Percentiles rank a stretch among this genome's conserved stretches.
Evolutionary conservation across 441 rosid species (phyloP).

Genomic region (Rhodomyrtus psidioides): DNA sequence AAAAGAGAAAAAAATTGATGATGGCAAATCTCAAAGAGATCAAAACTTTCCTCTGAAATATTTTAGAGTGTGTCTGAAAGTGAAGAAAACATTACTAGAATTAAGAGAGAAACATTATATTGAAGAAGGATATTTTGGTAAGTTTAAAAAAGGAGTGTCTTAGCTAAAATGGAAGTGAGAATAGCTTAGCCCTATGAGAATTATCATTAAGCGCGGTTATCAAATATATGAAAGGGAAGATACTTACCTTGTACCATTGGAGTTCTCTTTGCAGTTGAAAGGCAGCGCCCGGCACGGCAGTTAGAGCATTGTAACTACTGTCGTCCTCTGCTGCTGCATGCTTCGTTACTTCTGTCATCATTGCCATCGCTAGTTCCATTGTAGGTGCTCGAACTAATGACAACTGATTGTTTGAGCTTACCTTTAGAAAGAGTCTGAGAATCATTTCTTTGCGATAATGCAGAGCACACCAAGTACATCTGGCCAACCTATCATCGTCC

Average conservation of each 20-base stretch:
- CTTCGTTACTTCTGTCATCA: fast-evolving
- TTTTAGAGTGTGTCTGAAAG: no score
- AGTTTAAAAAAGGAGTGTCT: no score
- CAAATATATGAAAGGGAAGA: not conserved
- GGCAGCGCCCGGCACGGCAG: not conserved
- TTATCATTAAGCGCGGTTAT: no score
- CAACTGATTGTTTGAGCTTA: not conserved
- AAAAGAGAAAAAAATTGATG: no score
- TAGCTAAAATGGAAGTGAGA: no score
- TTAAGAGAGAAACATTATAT: no score
- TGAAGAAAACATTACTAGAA: no score
- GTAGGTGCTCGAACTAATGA: not conserved
- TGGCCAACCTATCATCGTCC: fast-evolving
- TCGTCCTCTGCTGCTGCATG: not conserved
- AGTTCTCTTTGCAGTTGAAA: not conserved
- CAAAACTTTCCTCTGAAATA: no score
- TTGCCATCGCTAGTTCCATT: fast-evolving
- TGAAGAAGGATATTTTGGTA: no score
- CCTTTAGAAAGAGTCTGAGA: not conserved
- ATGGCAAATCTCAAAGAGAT: no score
- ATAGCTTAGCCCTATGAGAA: no score
- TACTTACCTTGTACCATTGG: not conserved
- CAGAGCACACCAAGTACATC: fast-evolving
- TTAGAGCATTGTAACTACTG: not conserved
- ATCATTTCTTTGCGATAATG: not conserved